Percentiles rank a stretch among this genome's conserved stretches.
Evolutionary conservation across 495 filamentous ascomycete species (phyloP).

Genomic region (Penicillium roqueforti): DNA sequence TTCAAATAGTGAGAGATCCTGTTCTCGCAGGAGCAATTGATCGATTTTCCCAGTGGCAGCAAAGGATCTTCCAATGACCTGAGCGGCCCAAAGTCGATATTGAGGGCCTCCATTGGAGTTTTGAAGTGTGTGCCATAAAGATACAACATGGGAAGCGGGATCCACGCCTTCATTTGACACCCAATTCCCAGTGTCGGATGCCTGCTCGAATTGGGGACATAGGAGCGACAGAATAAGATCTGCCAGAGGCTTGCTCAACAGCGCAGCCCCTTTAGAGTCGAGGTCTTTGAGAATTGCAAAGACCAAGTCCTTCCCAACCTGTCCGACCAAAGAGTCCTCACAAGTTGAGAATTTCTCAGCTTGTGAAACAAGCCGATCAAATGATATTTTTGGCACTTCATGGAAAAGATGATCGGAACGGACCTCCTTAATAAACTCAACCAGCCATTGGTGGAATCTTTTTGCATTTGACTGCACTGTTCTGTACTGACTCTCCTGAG

Average conservation of each 20-base stretch:
- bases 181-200: constrained; percentile 52
- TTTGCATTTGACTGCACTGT: constrained; percentile 63
- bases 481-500: constrained; percentile 71
- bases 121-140: constrained; percentile 71
- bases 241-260: constrained; percentile 65
- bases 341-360: constrained; percentile 53
- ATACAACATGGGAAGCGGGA: constrained; percentile 54
- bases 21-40: constrained; percentile 39
- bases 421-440: constrained; percentile 55
- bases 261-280: constrained; percentile 47
- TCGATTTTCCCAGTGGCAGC: constrained; percentile 63
- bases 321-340: constrained; percentile 56
- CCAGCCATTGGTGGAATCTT: constrained; percentile 68
- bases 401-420: constrained; percentile 48
- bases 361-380: constrained; percentile 59
- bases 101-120: constrained; percentile 54
- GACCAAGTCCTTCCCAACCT: constrained; percentile 68
- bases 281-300: constrained; percentile 71
- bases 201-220: constrained; percentile 63
- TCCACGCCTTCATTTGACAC: constrained; percentile 58
- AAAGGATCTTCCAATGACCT: constrained; percentile 80
- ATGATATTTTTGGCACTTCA: constrained; percentile 46
- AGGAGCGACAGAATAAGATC: constrained; percentile 70
- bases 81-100: constrained; percentile 80
- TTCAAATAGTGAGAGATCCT: constrained; percentile 30